Base-by-base conservation (phyloP, 1,139 yeast genomes). In the Saccharomyces hybrid region DNA sequence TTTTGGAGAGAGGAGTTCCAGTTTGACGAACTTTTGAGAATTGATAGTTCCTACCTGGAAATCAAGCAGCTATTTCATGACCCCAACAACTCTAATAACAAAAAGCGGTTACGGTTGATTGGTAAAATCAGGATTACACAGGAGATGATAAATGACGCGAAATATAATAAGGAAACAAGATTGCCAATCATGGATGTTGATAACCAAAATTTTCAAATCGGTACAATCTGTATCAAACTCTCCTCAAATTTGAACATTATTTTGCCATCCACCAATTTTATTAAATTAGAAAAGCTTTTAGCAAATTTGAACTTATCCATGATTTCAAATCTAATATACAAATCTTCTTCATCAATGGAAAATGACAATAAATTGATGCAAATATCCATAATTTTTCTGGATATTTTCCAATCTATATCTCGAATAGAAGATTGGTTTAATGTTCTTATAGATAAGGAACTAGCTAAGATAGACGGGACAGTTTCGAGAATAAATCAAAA, bases 1-100 rank as follows among this genome's bases (percentile, higher is more conserved):
- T 86, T 86, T 65, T 86, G 91, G 88, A 83, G 86, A 65, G 91
- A 86, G 63, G 78, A 76, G 49, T 82, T 83, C 62, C 71, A 77
- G 2, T 71, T 87, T 9, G 81, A 82, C 54, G 73, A 84, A 29
- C 75, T 88, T 0, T 74, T 83, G 14, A 75, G 78, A 51, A 78
- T 85, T 0, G 80, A 79, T 57, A 75, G 9, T 38, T 38, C 24
- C n/a, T 38, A 38, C 19, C 44, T 38, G 44, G 44, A 38, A 38
- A 38, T 38, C 24, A 38, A 76, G 66, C 72, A 84, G 52, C 79
- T 77, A 54, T 76, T 85, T 11, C 67, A 79, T 34, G 74, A 84
- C 53, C 82, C 80, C 62, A 69, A 73, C 50, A 55, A 59, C 50
- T 71, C 76, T 50, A 58, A 72, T 21, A 66, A 49, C 27, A 31